Percentiles rank a stretch among this genome's conserved stretches.
phyloP scores from a whole-genome alignment of 1,284 basidiomycete genomes.

The Ceratobasidium sp. region DNA sequence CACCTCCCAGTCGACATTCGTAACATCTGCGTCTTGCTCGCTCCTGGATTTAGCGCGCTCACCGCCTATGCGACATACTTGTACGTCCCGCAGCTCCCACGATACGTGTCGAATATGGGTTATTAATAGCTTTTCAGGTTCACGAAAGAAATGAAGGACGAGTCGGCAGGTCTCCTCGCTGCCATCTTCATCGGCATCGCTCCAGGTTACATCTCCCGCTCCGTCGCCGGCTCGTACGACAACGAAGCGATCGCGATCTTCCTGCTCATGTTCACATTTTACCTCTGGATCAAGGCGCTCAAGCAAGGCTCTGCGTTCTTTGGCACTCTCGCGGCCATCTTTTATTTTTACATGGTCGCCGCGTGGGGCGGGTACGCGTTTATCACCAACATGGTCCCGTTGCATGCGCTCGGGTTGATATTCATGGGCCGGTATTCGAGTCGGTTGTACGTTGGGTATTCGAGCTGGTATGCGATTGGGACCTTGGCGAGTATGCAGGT shows the following conservation, averaged over 20 bases:
- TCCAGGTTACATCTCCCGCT: conserved; percentile 98
- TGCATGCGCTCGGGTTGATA: conserved; percentile 93
- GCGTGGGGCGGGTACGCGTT: conserved; percentile 99
- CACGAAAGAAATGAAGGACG: conserved; percentile 93
- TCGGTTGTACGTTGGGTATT: conserved; percentile 95
- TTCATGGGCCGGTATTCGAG: conserved; percentile 97
- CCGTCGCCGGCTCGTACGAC: conserved; percentile 99
- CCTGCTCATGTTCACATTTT: conserved; percentile 99
- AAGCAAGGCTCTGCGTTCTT: conserved; percentile 95
- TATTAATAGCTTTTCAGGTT: conserved; percentile 69
- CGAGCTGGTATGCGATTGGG: conserved; percentile 97
- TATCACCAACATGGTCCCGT: conserved; percentile 99
- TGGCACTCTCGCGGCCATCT: conserved; percentile 90
- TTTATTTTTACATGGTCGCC: conserved; percentile 99
- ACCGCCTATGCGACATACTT: conserved; percentile 99
- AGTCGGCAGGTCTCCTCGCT: conserved; percentile 93
- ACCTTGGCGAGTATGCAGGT: conserved; percentile 99
- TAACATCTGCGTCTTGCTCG: conserved; percentile 96
- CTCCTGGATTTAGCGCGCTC: conserved; percentile 95
- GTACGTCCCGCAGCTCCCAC: conserved; percentile 62
- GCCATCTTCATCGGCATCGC: conserved; percentile 99
- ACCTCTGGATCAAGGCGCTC: conserved; percentile 96
- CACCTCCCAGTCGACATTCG: conserved; percentile 98
- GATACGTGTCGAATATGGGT: conserved; percentile 51
- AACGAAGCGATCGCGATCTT: conserved; percentile 99